Conservation (phyloP, 805 yeast species). For the Torulaspora microellipsoides region DNA sequence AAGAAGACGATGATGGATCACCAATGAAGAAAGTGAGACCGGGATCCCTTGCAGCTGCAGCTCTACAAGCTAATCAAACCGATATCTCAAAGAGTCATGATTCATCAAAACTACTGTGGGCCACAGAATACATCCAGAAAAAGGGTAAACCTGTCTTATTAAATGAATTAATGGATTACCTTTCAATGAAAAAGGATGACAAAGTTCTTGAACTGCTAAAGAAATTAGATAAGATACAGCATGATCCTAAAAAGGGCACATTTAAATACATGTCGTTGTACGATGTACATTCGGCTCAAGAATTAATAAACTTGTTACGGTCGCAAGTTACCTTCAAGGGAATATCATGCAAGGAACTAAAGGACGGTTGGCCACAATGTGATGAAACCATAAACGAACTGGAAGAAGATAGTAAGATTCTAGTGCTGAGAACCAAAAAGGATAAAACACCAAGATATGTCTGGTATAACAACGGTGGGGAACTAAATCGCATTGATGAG, state of each 20-base stretch:
- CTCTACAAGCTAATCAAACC: constrained; percentile 28
- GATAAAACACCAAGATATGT: constrained; percentile 89
- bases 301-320: constrained; percentile 66
- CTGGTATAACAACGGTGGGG: constrained; percentile 85
- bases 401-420: constrained; percentile 69
- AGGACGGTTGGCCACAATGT: constrained; percentile 89
- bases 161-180: constrained; percentile 58
- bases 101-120: constrained; percentile 83
- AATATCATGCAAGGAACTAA: constrained; percentile 68
- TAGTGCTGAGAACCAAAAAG: constrained; percentile 86
- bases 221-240: constrained; percentile 72
- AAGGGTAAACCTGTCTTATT: constrained; percentile 65
- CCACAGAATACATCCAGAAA: constrained; percentile 81
- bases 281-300: constrained; percentile 78
- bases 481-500: constrained; percentile 58
- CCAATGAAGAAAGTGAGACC: constrained; percentile 31
- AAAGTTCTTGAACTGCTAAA: constrained; percentile 67
- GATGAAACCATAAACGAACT: constrained; percentile 69
- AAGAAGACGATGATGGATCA: constrained; percentile 23
- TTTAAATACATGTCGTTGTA: constrained; percentile 86
- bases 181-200: constrained; percentile 52
- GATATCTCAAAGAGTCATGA: constrained; percentile 45
- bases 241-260: constrained; percentile 55
- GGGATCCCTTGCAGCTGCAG: constrained; percentile 32
- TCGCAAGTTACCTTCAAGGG: constrained; percentile 87